Base-by-base conservation (phyloP, 2,329 filamentous ascomycete genomes). In the Phoma sp. region DNA sequence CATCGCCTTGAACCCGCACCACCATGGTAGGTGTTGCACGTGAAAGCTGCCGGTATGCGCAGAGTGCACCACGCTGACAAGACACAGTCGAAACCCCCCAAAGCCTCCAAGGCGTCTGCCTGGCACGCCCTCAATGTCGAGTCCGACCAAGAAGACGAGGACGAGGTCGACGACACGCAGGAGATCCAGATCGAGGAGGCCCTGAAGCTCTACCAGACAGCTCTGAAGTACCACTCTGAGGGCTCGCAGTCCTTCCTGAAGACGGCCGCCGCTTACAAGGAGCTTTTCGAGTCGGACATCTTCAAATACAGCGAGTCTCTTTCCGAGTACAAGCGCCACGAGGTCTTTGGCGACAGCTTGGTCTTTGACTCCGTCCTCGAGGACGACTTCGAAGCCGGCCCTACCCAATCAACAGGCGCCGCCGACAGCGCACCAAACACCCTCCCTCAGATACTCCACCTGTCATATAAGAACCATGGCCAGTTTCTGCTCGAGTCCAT, bases 141-240 rank as follows among this genome's bases (percentile, higher is more conserved):
- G 76, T 89, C 91, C 8, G 95, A 97, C 77, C 91, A 96, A 69
- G 90, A 91, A 53, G 81, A 89, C 60, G 92, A 96, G 71, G 91
- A 96, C 66, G 93, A 97, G 76, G 81, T 96, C 69, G 95, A 99
- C 73, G 92, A 95, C 67, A 96, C 93, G 30, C 95, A 93, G 73
- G 93, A 98, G 75, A 87, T 99, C 47, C 93, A 96, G 82, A 93
- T 98, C 69, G 95, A 99, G 69, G 95, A 99, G 78, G 93, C 95
- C 42, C 80, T 99, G 58, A 98, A 97, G 77, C 85, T 93, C 32
- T 99, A 97, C 72, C 93, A 98, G 70, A 88, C 83, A 65, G 95
- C 95, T 41, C 79, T 99, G 53, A 96, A 93, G 74, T 86, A 93
- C 62, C 95, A 99, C 71, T 89, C 93, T 1, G 91, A 96, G 76